Conservation (phyloP, 345 rosid species). For the Brassica incana region DNA sequence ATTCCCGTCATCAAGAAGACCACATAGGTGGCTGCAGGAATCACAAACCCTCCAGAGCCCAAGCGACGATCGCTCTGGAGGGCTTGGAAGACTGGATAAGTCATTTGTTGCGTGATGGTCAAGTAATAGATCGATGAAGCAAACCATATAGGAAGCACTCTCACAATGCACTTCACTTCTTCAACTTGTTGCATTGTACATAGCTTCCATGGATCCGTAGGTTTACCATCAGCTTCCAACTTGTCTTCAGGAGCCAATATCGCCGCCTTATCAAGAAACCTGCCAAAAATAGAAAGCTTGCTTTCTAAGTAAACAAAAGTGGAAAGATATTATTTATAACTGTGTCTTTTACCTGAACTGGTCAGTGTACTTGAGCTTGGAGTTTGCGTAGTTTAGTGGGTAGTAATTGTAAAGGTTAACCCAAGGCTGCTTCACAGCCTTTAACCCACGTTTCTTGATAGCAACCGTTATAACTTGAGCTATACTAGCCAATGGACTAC, state of each 20-base stretch:
- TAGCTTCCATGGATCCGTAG: conserved; percentile 57
- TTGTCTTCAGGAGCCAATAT: conserved; percentile 43
- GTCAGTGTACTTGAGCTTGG: conserved; percentile 39
- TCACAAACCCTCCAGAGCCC: conserved; percentile 45
- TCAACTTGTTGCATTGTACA: conserved; percentile 74
- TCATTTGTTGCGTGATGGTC: conserved; percentile 50
- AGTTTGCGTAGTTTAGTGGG: conserved; percentile 37
- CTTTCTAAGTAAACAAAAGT: conserved; percentile 12
- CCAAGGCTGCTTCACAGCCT: conserved; percentile 46
- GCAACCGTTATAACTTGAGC: conserved; percentile 55
- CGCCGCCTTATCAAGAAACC: conserved; percentile 64
- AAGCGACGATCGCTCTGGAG: conserved; percentile 53
- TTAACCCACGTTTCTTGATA: conserved; percentile 50
- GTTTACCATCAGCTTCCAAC: conserved; percentile 49
- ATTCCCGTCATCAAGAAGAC: conserved; percentile 57
- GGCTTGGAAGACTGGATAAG: conserved; percentile 63
- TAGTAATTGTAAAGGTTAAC: conserved; percentile 40
- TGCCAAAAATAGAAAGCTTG: conserved; percentile 24
- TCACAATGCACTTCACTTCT: conserved; percentile 63
- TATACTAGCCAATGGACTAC: conserved; percentile 70
- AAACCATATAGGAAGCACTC: conserved; percentile 65
- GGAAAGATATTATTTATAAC: neutral
- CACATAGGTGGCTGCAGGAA: conserved; percentile 60
- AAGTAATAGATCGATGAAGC: conserved; percentile 46
- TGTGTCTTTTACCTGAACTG: conserved; percentile 36